Conservation (phyloP, 306 rosid species). For the Fagus crenata region DNA sequence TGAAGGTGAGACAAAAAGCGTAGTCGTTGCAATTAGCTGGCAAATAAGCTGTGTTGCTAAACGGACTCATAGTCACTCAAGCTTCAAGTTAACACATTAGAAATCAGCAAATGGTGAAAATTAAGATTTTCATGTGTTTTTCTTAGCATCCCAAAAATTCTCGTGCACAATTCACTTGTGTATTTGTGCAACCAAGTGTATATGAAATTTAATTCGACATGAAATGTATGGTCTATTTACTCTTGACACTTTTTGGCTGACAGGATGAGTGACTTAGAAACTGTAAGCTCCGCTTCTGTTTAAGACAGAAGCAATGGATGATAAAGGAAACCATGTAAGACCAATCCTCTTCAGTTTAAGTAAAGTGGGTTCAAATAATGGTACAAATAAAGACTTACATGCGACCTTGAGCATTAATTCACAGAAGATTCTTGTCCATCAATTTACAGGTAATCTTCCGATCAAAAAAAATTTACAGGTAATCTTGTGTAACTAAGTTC, state of each 20-base stretch:
- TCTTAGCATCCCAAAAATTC: background rate
- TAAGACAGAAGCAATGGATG: background rate
- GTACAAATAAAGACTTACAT: no score
- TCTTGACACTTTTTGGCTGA: background rate
- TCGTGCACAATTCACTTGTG: background rate
- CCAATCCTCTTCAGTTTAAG: background rate
- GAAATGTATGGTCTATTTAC: background rate
- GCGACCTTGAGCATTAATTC: background rate
- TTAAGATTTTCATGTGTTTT: background rate
- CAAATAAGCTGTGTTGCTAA: no score
- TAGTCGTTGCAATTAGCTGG: no score
- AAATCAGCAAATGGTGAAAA: background rate
- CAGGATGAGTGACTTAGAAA: background rate
- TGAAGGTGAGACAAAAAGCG: no score
- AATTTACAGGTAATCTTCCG: background rate
- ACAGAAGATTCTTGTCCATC: background rate
- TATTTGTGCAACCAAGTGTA: background rate
- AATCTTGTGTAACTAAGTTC: background rate
- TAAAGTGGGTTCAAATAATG: no score
- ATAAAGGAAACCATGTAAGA: background rate
- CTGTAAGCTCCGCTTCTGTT: background rate
- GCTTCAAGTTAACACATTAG: slow-evolving; percentile 3
- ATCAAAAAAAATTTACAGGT: background rate
- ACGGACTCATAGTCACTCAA: background rate
- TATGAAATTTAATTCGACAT: background rate